Evolutionary conservation across 768 basidiomycete genomes (phyloP).

Genomic region (Crucibulum laeve): DNA sequence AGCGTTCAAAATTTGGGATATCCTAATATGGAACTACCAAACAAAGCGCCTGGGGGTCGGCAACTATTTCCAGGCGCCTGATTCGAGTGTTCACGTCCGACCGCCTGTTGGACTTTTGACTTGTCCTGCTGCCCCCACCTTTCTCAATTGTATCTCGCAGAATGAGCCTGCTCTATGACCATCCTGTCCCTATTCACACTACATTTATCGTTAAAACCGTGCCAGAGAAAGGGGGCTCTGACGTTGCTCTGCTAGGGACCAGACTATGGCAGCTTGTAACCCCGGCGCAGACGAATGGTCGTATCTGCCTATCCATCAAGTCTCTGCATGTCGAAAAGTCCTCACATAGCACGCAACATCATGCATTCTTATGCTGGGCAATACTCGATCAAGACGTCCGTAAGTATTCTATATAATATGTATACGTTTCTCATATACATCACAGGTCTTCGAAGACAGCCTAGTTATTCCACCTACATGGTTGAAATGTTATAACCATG

Average conservation of each 20-base stretch:
- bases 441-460: slow-evolving; percentile 21
- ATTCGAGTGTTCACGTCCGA: no score
- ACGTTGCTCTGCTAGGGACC: slow-evolving; percentile 22
- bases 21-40: not conserved
- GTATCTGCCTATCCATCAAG: slow-evolving; percentile 12
- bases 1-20: not conserved
- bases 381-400: slow-evolving; percentile 32
- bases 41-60: not conserved
- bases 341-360: slow-evolving; percentile 5
- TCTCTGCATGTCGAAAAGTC: slow-evolving; percentile 4
- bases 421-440: slow-evolving; percentile 4
- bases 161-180: slow-evolving; percentile 35
- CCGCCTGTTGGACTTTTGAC: no score
- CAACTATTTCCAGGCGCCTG: no score
- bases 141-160: not conserved
- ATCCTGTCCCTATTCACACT: slow-evolving; percentile 15
- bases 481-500: slow-evolving; percentile 26
- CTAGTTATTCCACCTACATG: slow-evolving; percentile 39
- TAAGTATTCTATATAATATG: not conserved
- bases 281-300: slow-evolving; percentile 10
- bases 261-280: slow-evolving; percentile 24
- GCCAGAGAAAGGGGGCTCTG: slow-evolving; percentile 9
- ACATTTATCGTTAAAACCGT: slow-evolving; percentile 20
- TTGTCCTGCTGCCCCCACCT: no score
- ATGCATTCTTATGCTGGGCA: slow-evolving; percentile 29